Conservation (phyloP, 1,139 yeast genomes). For the Suhomyces bokatorum region DNA sequence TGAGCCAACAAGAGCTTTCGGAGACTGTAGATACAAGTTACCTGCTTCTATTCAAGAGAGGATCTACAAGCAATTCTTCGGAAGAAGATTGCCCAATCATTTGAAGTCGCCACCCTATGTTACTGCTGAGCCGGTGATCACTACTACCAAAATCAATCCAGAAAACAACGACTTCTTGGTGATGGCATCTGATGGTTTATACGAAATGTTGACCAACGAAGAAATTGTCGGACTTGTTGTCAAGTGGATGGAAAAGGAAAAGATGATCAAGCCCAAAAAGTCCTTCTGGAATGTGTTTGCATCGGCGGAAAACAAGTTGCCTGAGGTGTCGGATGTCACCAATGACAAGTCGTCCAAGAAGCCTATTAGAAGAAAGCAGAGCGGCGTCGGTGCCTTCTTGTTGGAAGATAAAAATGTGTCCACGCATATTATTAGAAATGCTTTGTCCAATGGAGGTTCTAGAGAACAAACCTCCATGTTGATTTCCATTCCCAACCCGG, state of each 20-base stretch:
- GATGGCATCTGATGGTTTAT: conserved; percentile 92
- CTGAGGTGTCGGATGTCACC: conserved; percentile 63
- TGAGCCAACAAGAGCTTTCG: conserved; percentile 96
- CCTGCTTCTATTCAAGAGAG: conserved; percentile 72
- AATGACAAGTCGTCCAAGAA: conserved; percentile 50
- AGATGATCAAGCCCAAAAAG: conserved; percentile 58
- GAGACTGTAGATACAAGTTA: conserved; percentile 91
- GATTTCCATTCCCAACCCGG: conserved; percentile 90
- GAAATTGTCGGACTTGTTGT: conserved; percentile 92
- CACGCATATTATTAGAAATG: conserved; percentile 91
- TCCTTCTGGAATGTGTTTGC: conserved; percentile 51
- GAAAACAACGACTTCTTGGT: conserved; percentile 81
- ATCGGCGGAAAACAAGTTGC: conserved; percentile 53
- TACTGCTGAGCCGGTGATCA: conserved; percentile 92
- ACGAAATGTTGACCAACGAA: conserved; percentile 87
- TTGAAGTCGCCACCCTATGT: conserved; percentile 93
- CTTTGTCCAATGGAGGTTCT: conserved; percentile 85
- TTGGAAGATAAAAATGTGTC: conserved; percentile 85
- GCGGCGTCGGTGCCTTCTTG: conserved; percentile 40
- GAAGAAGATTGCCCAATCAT: conserved; percentile 76
- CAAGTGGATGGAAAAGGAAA: conserved; percentile 85
- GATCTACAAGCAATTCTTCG: conserved; percentile 76
- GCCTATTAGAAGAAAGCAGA: conserved; percentile 41
- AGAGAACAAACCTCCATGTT: conserved; percentile 85
- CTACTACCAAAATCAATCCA: conserved; percentile 76